A percentile compares a stretch with the other conserved stretches of the same genome.
Conservation (phyloP, 106 monocot species). For the Posidonia australis region DNA sequence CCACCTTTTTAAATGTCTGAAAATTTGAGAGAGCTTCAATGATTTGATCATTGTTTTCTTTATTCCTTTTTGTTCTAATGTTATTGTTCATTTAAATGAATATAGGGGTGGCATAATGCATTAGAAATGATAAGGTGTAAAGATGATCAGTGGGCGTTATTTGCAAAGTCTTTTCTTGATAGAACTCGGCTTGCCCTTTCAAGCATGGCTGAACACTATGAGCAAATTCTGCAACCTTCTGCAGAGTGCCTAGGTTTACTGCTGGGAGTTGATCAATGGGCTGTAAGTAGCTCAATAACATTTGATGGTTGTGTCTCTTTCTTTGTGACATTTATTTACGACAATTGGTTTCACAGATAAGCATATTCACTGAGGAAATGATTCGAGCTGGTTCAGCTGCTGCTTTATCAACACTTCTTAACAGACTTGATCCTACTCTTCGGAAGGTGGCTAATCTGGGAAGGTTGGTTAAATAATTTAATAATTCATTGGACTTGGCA, state of each 20-base stretch:
- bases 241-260: conserved; percentile 91
- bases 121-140: conserved; percentile 56
- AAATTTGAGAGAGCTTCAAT: too few relatives aligned
- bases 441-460: conserved; percentile 82
- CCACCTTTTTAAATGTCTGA: too few relatives aligned
- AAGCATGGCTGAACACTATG: conserved; percentile 81
- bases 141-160: conserved; percentile 83
- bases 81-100: neutral
- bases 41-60: neutral
- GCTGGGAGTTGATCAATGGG: conserved; percentile 75
- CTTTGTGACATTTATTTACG: neutral
- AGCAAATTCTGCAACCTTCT: conserved; percentile 80
- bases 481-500: too few relatives aligned
- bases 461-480: conserved; percentile 33
- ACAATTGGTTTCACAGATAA: conserved; percentile 24
- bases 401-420: conserved; percentile 76
- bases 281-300: conserved; percentile 41
- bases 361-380: conserved; percentile 94
- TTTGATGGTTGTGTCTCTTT: neutral
- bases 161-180: conserved; percentile 87
- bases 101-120: conserved; percentile 85
- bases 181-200: conserved; percentile 76
- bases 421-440: conserved; percentile 87
- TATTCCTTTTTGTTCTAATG: neutral
- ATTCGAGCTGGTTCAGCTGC: conserved; percentile 97